Percentiles rank a stretch among this genome's conserved stretches.
Conservation (phyloP, 352 stramenopile species). For the Globisporangium lucens region DNA sequence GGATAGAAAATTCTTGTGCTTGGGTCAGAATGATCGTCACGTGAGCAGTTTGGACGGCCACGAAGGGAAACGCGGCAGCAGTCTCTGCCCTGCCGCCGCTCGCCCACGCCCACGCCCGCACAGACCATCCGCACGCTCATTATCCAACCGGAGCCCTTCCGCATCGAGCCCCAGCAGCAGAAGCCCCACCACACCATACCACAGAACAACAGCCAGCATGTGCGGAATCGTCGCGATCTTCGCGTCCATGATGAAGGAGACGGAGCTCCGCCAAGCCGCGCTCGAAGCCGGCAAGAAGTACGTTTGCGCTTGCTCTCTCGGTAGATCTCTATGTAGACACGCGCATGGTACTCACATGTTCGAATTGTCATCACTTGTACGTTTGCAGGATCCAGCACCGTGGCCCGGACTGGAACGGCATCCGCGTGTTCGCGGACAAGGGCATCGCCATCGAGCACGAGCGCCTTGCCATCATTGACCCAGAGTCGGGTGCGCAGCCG, state of each 20-base stretch:
- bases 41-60: constrained; percentile 8
- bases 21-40: constrained; percentile 12
- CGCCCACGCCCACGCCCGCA: not conserved
- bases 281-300: constrained; percentile 92
- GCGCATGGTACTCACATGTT: not conserved
- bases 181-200: not conserved
- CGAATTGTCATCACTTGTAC: not conserved
- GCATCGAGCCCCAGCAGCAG: not conserved
- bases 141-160: constrained; percentile 12
- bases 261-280: constrained; percentile 92
- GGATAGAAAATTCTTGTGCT: constrained; percentile 45
- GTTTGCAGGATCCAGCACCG: constrained; percentile 90
- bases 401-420: constrained; percentile 95
- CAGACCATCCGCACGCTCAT: constrained; percentile 7
- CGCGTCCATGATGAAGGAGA: constrained; percentile 90
- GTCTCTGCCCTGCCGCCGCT: not conserved
- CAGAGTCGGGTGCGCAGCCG: constrained; percentile 93
- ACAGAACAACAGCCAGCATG: constrained; percentile 55
- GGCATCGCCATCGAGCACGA: constrained; percentile 95
- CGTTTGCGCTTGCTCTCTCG: constrained; percentile 9
- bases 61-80: constrained; percentile 1
- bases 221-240: constrained; percentile 99
- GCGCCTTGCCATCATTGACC: constrained; percentile 98
- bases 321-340: not conserved
- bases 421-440: constrained; percentile 73